phyloP scores from a whole-genome alignment of 495 filamentous ascomycete genomes.

The Amorphotheca resinae region DNA sequence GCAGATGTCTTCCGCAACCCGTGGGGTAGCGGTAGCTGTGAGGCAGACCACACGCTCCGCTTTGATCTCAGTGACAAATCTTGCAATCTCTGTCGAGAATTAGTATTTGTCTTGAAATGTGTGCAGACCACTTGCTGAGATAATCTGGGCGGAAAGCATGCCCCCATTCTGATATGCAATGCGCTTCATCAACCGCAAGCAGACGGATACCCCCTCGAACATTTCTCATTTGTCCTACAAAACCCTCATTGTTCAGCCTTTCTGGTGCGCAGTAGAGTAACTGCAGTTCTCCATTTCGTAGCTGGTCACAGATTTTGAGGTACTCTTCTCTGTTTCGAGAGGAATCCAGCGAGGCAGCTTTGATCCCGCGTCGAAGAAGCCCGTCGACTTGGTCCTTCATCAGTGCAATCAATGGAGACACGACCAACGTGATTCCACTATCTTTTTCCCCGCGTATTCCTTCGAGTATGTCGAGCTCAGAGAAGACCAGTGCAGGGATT shows the following conservation, averaged over 20 bases:
- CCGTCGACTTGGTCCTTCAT: conserved; percentile 50
- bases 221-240: conserved; percentile 38
- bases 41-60: conserved; percentile 43
- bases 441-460: conserved; percentile 15
- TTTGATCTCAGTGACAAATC: conserved; percentile 41
- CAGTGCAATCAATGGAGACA: conserved; percentile 42
- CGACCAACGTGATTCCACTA: conserved; percentile 37
- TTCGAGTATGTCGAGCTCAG: conserved; percentile 28
- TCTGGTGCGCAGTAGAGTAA: conserved; percentile 48
- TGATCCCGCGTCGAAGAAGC: conserved; percentile 32
- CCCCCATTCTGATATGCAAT: conserved; percentile 51
- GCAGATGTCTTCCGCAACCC: conserved; percentile 41
- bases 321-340: conserved; percentile 34
- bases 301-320: conserved; percentile 30
- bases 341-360: conserved; percentile 42
- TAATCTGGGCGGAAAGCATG: conserved; percentile 49
- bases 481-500: conserved; percentile 42
- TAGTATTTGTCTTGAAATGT: neutral
- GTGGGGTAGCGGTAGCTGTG: conserved; percentile 41
- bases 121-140: conserved; percentile 27
- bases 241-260: conserved; percentile 43
- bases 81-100: conserved; percentile 29
- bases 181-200: conserved; percentile 46
- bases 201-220: conserved; percentile 40
- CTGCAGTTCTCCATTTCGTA: conserved; percentile 33